phyloP scores from a whole-genome alignment of 306 rosid species.

The Arachis hypogaea region DNA sequence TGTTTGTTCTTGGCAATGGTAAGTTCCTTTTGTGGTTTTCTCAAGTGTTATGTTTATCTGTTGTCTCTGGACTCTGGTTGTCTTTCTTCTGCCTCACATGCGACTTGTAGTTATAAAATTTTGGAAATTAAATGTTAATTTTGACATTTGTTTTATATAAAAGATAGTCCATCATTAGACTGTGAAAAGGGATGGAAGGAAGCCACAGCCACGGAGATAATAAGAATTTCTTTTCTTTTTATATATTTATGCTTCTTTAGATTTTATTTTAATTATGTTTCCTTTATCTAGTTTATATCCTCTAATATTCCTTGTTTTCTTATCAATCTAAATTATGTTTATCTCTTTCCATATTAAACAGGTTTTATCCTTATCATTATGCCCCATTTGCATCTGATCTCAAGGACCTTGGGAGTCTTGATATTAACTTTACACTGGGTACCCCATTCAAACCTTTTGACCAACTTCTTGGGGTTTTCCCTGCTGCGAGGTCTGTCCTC shows the following conservation, averaged over 20 bases:
- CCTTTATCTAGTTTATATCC: not conserved
- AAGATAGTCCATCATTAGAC: not conserved
- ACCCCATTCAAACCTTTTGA: constrained; percentile 93
- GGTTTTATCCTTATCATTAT: constrained; percentile 99
- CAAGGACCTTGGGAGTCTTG: constrained; percentile 69
- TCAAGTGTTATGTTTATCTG: not conserved
- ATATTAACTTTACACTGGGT: constrained; percentile 71
- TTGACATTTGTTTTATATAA: constrained; percentile 6
- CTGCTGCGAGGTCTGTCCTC: constrained; percentile 83
- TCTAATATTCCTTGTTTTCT: not conserved
- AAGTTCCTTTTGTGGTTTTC: constrained; percentile 40
- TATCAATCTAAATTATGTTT: not conserved
- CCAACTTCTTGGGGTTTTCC: constrained; percentile 97
- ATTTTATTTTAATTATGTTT: not conserved
- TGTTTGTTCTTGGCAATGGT: constrained; percentile 99
- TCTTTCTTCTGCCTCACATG: constrained; percentile 10
- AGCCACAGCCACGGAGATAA: not conserved
- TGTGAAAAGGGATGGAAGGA: not conserved
- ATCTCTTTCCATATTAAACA: constrained; percentile 37
- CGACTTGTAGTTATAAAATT: not conserved
- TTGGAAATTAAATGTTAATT: not conserved
- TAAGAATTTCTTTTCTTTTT: not conserved
- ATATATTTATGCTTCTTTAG: not conserved
- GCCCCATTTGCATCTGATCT: constrained; percentile 99
- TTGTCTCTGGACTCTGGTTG: constrained; percentile 20